Evolutionary conservation across 2,329 filamentous ascomycete genomes (phyloP).

Genomic region (Fusarium sterilihyphosum): DNA sequence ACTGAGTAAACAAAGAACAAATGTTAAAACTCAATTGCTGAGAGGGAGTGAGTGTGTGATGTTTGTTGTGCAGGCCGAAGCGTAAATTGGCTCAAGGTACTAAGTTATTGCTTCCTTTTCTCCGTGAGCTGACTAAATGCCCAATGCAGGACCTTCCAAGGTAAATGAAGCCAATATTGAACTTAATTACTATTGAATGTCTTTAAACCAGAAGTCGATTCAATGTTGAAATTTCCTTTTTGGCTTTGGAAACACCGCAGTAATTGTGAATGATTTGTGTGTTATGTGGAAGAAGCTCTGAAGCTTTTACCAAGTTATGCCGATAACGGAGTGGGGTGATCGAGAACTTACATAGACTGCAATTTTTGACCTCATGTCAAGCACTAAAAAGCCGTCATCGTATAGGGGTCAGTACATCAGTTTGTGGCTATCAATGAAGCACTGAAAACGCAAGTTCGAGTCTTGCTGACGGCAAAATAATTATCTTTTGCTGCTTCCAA

Average conservation of each 20-base stretch:
- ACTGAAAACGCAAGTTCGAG: conserved; percentile 41
- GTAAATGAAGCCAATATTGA: background rate
- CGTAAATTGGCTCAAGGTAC: conserved; percentile 21
- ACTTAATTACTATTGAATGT: fast-evolving
- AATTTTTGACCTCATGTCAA: background rate
- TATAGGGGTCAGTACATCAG: conserved; percentile 42
- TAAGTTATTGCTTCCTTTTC: conserved; percentile 21
- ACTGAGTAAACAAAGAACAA: conserved; percentile 12
- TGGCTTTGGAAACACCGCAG: background rate
- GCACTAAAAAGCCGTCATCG: conserved; percentile 33
- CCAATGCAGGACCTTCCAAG: background rate
- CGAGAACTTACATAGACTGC: background rate
- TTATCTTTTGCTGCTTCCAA: conserved; percentile 9
- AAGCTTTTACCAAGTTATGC: background rate
- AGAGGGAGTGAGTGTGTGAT: background rate
- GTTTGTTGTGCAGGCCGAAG: conserved; percentile 6
- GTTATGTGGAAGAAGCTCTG: background rate
- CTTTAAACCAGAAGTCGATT: fast-evolving
- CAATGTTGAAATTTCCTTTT: no score
- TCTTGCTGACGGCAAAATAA: conserved; percentile 34
- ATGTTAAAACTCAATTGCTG: background rate
- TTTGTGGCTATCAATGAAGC: conserved; percentile 32
- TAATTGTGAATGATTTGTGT: background rate
- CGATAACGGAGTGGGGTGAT: background rate
- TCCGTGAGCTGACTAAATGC: conserved; percentile 31